A percentile compares a stretch with the other conserved stretches of the same genome.
These are phyloP conservation scores for Ambrosiella beaveri DNA, from an alignment of 2,329 filamentous ascomycete genomes.

Conservation along the genomic window DNA sequence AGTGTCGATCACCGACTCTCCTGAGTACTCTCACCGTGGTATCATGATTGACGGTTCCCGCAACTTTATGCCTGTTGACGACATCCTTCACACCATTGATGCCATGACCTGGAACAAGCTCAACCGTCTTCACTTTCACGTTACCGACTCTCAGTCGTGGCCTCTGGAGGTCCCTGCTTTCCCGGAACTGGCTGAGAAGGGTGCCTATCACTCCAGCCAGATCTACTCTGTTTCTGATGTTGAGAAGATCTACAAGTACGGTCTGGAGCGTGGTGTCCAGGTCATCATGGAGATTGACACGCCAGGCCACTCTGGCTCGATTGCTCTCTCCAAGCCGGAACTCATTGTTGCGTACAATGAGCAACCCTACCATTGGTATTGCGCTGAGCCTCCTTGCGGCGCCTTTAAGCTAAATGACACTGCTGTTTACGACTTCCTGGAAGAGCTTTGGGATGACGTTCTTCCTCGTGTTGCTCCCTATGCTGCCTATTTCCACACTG, in stretches of 20 bases:
- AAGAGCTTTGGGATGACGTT: conserved; percentile 56
- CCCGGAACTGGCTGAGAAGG: conserved; percentile 53
- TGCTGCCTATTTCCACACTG: conserved; percentile 64
- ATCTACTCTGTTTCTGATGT: conserved; percentile 53
- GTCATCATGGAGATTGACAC: conserved; percentile 65
- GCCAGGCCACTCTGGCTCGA: conserved; percentile 59
- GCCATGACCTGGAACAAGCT: conserved; percentile 64
- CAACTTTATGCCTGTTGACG: conserved; percentile 48
- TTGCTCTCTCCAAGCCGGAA: conserved; percentile 50
- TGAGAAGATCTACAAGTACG: conserved; percentile 51
- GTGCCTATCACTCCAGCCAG: conserved; percentile 51
- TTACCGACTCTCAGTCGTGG: conserved; percentile 74
- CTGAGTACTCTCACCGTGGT: conserved; percentile 60
- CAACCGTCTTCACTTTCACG: conserved; percentile 65
- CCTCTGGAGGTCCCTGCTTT: conserved; percentile 63
- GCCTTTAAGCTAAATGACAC: conserved; percentile 62
- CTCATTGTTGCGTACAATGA: conserved; percentile 48
- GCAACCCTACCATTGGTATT: conserved; percentile 40
- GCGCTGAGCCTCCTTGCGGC: conserved; percentile 46
- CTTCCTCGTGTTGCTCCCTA: conserved; percentile 55
- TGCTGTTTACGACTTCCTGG: conserved; percentile 52
- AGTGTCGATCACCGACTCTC: conserved; percentile 52
- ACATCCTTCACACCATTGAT: conserved; percentile 62
- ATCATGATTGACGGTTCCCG: conserved; percentile 64
- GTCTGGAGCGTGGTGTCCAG: conserved; percentile 48